Evolutionary conservation across 306 rosid species (phyloP).

Genomic region (Senna siamea): DNA sequence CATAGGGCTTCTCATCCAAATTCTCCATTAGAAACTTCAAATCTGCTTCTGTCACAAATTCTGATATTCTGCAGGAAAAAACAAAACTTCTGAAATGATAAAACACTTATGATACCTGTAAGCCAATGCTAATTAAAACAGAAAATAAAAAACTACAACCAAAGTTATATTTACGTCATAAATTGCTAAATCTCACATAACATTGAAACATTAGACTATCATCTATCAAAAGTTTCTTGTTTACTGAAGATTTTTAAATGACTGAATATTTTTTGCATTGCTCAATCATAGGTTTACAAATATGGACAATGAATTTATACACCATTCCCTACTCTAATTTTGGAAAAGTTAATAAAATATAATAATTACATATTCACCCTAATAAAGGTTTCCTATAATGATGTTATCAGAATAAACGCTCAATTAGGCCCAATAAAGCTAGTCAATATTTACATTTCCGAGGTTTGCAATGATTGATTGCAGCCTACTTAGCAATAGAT

Average conservation of each 20-base stretch:
- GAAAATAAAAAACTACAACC: background rate
- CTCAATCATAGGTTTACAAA: no score
- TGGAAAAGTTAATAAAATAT: no score
- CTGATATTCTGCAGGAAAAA: slow-evolving; percentile 62
- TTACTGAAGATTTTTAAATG: no score
- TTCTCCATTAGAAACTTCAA: slow-evolving; percentile 66
- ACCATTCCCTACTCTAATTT: no score
- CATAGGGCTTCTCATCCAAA: slow-evolving; percentile 59
- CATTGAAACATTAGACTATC: background rate
- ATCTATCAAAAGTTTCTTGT: background rate
- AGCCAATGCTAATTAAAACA: background rate
- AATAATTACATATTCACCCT: no score
- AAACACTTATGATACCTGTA: slow-evolving; percentile 21
- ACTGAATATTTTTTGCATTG: no score
- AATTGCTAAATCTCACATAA: background rate
- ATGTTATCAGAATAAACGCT: no score
- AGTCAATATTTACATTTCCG: background rate
- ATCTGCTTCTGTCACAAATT: slow-evolving; percentile 66
- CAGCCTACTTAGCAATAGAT: background rate
- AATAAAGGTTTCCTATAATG: no score
- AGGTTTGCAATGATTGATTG: background rate
- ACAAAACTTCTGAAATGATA: slow-evolving; percentile 35
- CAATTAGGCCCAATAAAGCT: no score
- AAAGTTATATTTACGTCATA: background rate
- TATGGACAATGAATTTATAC: no score